Evolutionary conservation across 2,329 filamentous ascomycete species (phyloP).

Genomic region (Claviceps sp.): DNA sequence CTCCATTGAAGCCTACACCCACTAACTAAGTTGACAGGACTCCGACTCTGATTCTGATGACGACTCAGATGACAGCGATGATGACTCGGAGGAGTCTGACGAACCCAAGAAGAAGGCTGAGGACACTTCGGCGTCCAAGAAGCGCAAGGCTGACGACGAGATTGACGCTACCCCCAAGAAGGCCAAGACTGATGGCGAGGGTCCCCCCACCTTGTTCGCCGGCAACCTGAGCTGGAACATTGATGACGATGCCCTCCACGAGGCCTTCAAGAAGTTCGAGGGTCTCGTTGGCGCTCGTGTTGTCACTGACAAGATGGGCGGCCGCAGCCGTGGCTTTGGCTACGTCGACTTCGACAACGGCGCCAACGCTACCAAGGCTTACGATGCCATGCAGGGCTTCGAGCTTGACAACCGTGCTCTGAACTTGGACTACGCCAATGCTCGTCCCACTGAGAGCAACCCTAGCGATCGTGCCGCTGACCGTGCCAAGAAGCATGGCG

Average conservation of each 20-base stretch:
- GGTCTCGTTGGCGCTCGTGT: constrained; percentile 62
- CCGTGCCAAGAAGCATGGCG: constrained; percentile 59
- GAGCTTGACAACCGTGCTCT: constrained; percentile 63
- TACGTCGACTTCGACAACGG: constrained; percentile 74
- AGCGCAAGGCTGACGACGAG: constrained; percentile 35
- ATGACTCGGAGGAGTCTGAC: constrained; percentile 23
- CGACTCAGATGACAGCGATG: constrained; percentile 18
- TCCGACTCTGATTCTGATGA: constrained; percentile 16
- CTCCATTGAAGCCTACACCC: too few relatives aligned
- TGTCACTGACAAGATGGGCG: constrained; percentile 68
- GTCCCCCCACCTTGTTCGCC: constrained; percentile 59
- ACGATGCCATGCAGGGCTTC: constrained; percentile 59
- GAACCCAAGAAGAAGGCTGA: constrained; percentile 20
- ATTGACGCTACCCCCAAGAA: constrained; percentile 48
- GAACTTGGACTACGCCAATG: constrained; percentile 67
- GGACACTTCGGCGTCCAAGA: constrained; percentile 29
- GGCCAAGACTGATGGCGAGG: constrained; percentile 44
- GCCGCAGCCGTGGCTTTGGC: constrained; percentile 82
- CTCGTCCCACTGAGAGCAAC: constrained; percentile 43
- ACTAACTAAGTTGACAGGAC: not conserved
- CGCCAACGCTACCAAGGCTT: constrained; percentile 56
- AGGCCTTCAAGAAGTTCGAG: constrained; percentile 70
- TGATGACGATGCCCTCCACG: constrained; percentile 67
- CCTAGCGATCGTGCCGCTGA: constrained; percentile 45
- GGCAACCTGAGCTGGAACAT: constrained; percentile 87